phyloP scores from a whole-genome alignment of 768 basidiomycete genomes.

The Tephrocybe sp. region DNA sequence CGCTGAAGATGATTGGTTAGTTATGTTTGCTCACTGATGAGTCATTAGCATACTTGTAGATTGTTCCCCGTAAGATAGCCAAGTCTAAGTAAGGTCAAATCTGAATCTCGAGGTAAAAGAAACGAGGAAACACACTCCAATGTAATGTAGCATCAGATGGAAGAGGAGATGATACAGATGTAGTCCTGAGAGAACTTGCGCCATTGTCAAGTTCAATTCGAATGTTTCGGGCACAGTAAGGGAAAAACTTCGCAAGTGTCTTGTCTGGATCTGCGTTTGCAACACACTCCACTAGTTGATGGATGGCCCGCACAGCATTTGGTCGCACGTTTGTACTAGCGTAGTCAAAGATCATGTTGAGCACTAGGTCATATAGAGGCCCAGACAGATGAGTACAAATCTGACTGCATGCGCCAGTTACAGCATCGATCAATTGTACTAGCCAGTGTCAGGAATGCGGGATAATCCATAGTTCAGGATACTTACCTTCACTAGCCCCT shows the following conservation, averaged over 20 bases:
- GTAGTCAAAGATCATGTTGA: conserved; percentile 84
- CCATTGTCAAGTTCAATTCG: conserved; percentile 78
- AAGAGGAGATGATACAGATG: conserved; percentile 62
- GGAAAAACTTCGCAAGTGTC: conserved; percentile 76
- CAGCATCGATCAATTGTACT: conserved; percentile 77
- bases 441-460: conserved; percentile 7
- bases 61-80: conserved; percentile 74
- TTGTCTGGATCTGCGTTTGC: conserved; percentile 78
- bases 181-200: conserved; percentile 72
- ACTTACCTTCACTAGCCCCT: conserved; percentile 60
- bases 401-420: conserved; percentile 71
- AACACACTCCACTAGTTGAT: conserved; percentile 82
- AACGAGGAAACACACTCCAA: conserved; percentile 58
- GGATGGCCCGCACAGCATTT: conserved; percentile 84
- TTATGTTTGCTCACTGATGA: not conserved
- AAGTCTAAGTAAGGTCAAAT: conserved; percentile 45
- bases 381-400: conserved; percentile 76
- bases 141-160: conserved; percentile 85
- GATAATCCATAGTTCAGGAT: not conserved
- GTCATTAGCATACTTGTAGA: conserved; percentile 60
- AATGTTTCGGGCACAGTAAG: conserved; percentile 70
- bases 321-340: conserved; percentile 77
- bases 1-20: conserved; percentile 27
- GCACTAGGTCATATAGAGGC: conserved; percentile 71
- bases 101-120: not conserved